Evolutionary conservation across 2,329 filamentous ascomycete genomes (phyloP).

Genomic region (Talaromyces albobiverticillius): DNA sequence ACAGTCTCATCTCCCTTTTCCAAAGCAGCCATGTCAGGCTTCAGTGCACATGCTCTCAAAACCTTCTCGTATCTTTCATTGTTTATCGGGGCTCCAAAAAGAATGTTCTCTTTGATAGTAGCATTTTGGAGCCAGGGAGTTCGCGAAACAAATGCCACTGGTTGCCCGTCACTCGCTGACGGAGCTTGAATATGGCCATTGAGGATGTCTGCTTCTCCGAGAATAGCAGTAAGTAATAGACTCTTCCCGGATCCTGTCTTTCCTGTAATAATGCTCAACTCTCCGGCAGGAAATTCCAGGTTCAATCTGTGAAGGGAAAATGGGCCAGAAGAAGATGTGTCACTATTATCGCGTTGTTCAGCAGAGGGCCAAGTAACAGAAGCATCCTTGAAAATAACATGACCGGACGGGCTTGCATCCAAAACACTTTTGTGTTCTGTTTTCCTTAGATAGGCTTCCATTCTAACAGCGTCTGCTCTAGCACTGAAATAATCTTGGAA

Average conservation of each 20-base stretch:
- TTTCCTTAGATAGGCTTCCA: constrained; percentile 1
- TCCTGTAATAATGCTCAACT: constrained; percentile 71
- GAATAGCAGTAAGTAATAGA: constrained; percentile 67
- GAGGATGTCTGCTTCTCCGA: constrained; percentile 72
- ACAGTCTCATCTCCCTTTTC: constrained; percentile 73
- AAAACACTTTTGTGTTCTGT: background rate
- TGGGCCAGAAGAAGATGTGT: background rate
- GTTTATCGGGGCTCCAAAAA: constrained; percentile 71
- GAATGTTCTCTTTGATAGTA: constrained; percentile 72
- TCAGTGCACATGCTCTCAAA: constrained; percentile 67
- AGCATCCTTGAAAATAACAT: constrained; percentile 1
- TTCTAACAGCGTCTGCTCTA: background rate
- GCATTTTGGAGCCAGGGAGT: constrained; percentile 85
- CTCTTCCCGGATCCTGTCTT: constrained; percentile 80
- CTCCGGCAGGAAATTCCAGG: constrained; percentile 63
- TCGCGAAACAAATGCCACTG: constrained; percentile 73
- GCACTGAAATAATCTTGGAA: constrained; percentile 5
- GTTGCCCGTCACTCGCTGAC: constrained; percentile 41
- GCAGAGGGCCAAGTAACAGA: constrained; percentile 5
- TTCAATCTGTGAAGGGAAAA: constrained; percentile 57
- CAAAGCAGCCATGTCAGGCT: constrained; percentile 73
- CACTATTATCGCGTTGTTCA: background rate
- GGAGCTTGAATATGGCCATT: constrained; percentile 58
- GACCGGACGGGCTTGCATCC: background rate
- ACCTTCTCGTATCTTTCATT: constrained; percentile 68